Evolutionary conservation across 1,284 basidiomycete genomes (phyloP).

Genomic region (Boletus holoroseus): DNA sequence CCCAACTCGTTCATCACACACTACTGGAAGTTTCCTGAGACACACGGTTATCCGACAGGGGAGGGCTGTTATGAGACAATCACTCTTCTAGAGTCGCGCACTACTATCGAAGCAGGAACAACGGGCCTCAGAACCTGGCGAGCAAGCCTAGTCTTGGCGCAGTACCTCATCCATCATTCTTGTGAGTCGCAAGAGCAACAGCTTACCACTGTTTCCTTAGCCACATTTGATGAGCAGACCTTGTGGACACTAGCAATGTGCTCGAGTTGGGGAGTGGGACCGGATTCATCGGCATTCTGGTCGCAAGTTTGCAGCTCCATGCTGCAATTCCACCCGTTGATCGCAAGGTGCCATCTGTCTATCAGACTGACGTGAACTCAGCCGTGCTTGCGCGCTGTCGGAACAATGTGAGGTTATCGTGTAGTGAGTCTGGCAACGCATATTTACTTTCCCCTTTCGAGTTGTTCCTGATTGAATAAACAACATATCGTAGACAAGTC

Average conservation of each 20-base stretch:
- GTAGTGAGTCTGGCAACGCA: slow-evolving; percentile 46
- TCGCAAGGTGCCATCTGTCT: slow-evolving; percentile 33
- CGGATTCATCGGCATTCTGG: slow-evolving; percentile 65
- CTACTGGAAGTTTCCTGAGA: slow-evolving; percentile 42
- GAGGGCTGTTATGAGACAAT: slow-evolving; percentile 35
- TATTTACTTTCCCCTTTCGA: not conserved
- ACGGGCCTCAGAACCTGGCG: slow-evolving; percentile 75
- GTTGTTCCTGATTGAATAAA: not conserved
- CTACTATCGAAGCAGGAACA: slow-evolving; percentile 65
- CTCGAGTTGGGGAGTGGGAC: slow-evolving; percentile 70
- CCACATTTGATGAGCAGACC: slow-evolving; percentile 36
- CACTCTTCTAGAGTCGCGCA: slow-evolving; percentile 67
- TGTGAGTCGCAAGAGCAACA: slow-evolving; percentile 34
- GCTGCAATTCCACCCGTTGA: slow-evolving; percentile 12
- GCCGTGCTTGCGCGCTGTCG: slow-evolving; percentile 59
- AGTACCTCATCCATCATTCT: slow-evolving; percentile 53
- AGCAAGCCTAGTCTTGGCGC: slow-evolving; percentile 61
- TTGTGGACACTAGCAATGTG: slow-evolving; percentile 44
- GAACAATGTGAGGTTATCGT: slow-evolving; percentile 52
- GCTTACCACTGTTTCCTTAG: not conserved
- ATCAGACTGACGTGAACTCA: slow-evolving; percentile 61
- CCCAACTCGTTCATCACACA: slow-evolving; percentile 60
- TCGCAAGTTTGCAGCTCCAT: slow-evolving; percentile 48
- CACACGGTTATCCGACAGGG: not conserved
- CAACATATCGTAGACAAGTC: slow-evolving; percentile 43